Base-by-base conservation (phyloP, 495 filamentous ascomycete species). In the Hyaloscypha finlandica region DNA sequence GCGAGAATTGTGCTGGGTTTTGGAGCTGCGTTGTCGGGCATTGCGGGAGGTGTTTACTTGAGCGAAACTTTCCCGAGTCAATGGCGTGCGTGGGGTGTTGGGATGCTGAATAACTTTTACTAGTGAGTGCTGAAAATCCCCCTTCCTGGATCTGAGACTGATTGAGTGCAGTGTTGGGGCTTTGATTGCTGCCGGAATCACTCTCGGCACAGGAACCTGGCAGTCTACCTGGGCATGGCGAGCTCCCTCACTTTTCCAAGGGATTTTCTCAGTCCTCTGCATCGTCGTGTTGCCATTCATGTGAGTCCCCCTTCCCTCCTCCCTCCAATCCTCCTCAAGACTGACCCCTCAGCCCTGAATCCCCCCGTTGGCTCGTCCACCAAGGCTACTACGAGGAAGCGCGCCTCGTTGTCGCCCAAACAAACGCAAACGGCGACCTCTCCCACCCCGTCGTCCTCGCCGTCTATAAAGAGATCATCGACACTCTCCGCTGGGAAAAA, bases 301-400 rank as follows among this genome's bases (percentile, higher is more conserved):
- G 20, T 68, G 54, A 64, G 66, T 52, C 16, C 22, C 69, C 75
- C 56, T 29, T 9, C 25, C 6, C 29, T 33, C 2, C 14, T 20
- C 35, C 2, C 35, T 33, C 39, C 16, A 14, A 32, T 51, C 1
- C 2, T 11, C 6, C 8, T 62, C 42, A 33, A 30, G 59, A 11
- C 48, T 74, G 2, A 76, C 75, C 39, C 12, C 6, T 14, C 31
- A 68, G 66, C 31, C 86, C 85, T 3, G 85, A 87, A 77, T 86
- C 84, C 3, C 85, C 86, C 11, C 83, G 86, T 68, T 88, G 85
- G 85, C 78, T 87, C 19, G 81, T 88, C 35, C 80, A 81, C 55
- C 74, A 81, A 58, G 79, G 78, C 12, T 75, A 76, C 6, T 48
- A 79, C 22, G 82, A 83, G n/a, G 74, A 84, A 25, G 85, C 84